phyloP scores from a whole-genome alignment of 805 yeast genomes.

The Candida namnaoensis region DNA sequence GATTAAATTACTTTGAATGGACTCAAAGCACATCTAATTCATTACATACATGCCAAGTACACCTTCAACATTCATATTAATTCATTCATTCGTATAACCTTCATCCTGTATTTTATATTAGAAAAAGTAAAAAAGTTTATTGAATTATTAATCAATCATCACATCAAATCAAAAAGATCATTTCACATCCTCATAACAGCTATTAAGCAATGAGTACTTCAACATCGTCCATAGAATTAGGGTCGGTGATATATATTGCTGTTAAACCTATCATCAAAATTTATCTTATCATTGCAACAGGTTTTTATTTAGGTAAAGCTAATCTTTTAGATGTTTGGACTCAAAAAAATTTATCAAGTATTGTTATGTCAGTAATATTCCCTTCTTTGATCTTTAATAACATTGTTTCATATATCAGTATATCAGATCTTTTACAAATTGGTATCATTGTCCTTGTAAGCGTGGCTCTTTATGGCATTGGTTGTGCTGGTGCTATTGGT shows the following conservation, averaged over 20 bases:
- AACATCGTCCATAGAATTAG: too few relatives aligned
- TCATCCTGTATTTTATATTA: too few relatives aligned
- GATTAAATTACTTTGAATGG: too few relatives aligned
- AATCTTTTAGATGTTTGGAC: conserved; percentile 59
- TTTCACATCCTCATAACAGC: too few relatives aligned
- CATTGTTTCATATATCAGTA: conserved; percentile 50
- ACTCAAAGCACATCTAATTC: too few relatives aligned
- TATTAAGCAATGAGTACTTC: too few relatives aligned
- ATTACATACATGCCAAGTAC: too few relatives aligned
- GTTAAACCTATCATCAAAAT: conserved; percentile 74
- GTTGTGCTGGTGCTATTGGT: conserved; percentile 34
- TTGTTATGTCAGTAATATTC: conserved; percentile 50
- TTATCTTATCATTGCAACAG: conserved; percentile 63
- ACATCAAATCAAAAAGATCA: too few relatives aligned
- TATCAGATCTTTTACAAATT: conserved; percentile 57
- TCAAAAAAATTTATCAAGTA: conserved; percentile 52
- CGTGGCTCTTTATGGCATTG: conserved; percentile 40
- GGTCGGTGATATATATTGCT: conserved; percentile 15
- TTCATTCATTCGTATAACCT: too few relatives aligned
- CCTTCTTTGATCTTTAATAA: conserved; percentile 63
- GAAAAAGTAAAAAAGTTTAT: too few relatives aligned
- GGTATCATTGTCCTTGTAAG: conserved; percentile 55
- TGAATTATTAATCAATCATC: too few relatives aligned
- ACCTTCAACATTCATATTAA: too few relatives aligned
- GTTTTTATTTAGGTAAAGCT: conserved; percentile 47